Percentiles rank a stretch among this genome's conserved stretches.
These are phyloP conservation scores for Panaeolus cyanescens DNA, from an alignment of 768 basidiomycete genomes.

Conservation along the genomic window DNA sequence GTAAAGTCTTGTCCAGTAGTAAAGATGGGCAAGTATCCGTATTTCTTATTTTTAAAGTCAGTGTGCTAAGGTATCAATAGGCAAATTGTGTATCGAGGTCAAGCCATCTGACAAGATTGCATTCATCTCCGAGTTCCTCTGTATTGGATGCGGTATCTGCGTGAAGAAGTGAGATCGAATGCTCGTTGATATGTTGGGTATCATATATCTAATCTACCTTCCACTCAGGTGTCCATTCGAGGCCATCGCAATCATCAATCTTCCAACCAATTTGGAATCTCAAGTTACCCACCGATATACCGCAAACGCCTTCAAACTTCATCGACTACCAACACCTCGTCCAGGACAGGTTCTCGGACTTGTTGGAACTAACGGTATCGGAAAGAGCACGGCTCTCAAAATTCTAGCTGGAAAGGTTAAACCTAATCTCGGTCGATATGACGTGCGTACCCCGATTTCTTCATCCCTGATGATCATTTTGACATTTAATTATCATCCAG, in stretches of 20 bases:
- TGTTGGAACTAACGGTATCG: conserved; percentile 99
- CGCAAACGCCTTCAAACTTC: conserved; percentile 98
- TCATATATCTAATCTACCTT: not conserved
- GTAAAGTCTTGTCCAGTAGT: conserved; percentile 82
- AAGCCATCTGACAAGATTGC: conserved; percentile 96
- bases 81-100: conserved; percentile 98
- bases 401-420: conserved; percentile 96
- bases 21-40: conserved; percentile 75
- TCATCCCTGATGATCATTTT: conserved; percentile 3
- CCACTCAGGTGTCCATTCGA: conserved; percentile 91
- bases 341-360: conserved; percentile 99
- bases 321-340: conserved; percentile 94
- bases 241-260: conserved; percentile 98
- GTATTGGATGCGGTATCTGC: conserved; percentile 99
- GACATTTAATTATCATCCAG: conserved; percentile 35
- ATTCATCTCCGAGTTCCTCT: conserved; percentile 97
- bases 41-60: too few relatives aligned
- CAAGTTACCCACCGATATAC: conserved; percentile 98
- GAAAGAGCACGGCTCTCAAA: conserved; percentile 97
- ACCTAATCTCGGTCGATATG: conserved; percentile 96
- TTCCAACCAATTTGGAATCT: conserved; percentile 94
- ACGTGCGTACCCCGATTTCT: conserved; percentile 52
- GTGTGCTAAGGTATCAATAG: conserved; percentile 36
- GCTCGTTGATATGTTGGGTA: not conserved
- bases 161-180: conserved; percentile 85